Percentiles rank a stretch among this genome's conserved stretches.
Conservation (phyloP, 1,139 yeast genomes). For the Candida sp. region DNA sequence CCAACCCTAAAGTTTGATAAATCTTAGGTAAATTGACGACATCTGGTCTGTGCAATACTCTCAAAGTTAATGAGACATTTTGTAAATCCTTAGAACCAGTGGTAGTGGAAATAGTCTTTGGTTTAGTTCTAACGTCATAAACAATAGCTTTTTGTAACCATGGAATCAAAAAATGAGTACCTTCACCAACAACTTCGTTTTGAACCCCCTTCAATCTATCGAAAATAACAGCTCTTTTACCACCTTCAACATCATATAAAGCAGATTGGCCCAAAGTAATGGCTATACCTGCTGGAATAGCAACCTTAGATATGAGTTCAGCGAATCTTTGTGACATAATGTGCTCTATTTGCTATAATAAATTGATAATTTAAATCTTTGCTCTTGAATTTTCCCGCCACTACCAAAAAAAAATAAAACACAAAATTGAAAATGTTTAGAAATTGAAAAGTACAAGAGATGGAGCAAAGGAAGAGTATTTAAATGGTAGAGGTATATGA, state of each 20-base stretch:
- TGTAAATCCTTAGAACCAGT: constrained; percentile 98
- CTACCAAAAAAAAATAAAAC: too few relatives aligned
- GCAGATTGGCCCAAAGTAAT: constrained; percentile 68
- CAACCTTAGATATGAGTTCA: constrained; percentile 45
- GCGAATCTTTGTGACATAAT: constrained; percentile 42
- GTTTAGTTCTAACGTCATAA: constrained; percentile 88
- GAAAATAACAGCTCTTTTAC: constrained; percentile 92
- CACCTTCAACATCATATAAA: constrained; percentile 93
- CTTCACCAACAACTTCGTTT: constrained; percentile 86
- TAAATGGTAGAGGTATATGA: too few relatives aligned
- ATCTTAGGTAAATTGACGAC: constrained; percentile 77
- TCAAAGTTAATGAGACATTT: constrained; percentile 87
- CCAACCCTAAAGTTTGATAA: constrained; percentile 89
- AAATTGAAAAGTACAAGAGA: too few relatives aligned
- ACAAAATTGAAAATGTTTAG: too few relatives aligned
- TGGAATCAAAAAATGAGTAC: constrained; percentile 92
- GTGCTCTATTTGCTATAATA: too few relatives aligned
- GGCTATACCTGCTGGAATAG: constrained; percentile 69
- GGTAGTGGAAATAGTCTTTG: constrained; percentile 89
- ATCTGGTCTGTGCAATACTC: constrained; percentile 95
- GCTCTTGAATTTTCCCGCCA: background rate
- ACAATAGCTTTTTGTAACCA: constrained; percentile 93
- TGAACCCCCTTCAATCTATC: constrained; percentile 91
- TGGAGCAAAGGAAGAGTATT: too few relatives aligned
- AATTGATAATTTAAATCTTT: too few relatives aligned